Percentiles rank a stretch among this genome's conserved stretches.
Conservation (phyloP, 2,329 filamentous ascomycete species). For the Pseudogymnoascus sp. region DNA sequence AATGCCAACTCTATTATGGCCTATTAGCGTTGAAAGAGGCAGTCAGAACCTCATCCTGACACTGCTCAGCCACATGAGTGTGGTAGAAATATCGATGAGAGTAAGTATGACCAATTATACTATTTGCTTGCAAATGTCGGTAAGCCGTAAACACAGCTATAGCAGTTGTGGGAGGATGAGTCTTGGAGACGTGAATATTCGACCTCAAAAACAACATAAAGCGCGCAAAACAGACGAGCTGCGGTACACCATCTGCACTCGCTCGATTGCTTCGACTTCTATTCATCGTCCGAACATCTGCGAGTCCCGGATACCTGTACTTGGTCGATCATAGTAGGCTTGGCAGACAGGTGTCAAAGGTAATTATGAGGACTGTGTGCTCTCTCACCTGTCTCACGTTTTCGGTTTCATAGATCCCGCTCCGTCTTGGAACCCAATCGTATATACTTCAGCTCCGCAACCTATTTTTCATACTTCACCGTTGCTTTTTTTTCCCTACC, state of each 20-base stretch:
- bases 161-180: neutral
- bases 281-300: neutral
- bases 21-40: neutral
- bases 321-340: neutral
- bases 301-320: neutral
- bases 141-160: too few species aligned
- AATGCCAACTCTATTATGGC: neutral
- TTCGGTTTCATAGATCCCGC: constrained; percentile 3
- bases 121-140: neutral
- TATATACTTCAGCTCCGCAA: neutral
- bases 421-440: neutral
- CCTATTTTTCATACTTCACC: neutral
- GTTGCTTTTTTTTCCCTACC: neutral
- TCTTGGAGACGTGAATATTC: neutral
- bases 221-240: neutral
- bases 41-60: neutral
- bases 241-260: neutral
- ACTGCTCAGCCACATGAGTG: neutral
- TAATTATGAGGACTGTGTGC: neutral
- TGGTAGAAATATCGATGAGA: neutral
- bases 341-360: neutral
- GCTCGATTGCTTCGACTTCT: neutral
- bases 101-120: neutral
- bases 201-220: neutral
- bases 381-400: neutral